Percentiles rank a stretch among this genome's conserved stretches.
Evolutionary conservation across 2,329 filamentous ascomycete species (phyloP).

Genomic region (Xylariales sp.): DNA sequence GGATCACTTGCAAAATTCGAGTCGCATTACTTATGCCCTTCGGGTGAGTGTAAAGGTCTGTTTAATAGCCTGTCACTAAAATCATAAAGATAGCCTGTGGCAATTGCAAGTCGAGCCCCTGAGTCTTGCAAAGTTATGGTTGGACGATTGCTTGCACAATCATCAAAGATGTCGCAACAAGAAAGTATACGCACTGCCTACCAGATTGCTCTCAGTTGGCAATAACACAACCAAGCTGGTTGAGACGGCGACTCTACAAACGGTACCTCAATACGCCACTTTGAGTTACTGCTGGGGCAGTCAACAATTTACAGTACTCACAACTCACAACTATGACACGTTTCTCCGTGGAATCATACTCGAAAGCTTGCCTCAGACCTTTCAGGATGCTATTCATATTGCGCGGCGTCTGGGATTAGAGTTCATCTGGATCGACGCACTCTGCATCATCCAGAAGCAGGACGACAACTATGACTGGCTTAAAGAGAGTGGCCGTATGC

Average conservation of each 20-base stretch:
- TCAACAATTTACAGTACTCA: background rate
- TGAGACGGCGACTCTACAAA: background rate
- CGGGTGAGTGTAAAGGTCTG: background rate
- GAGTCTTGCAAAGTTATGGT: background rate
- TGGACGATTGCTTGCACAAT: background rate
- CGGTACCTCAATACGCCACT: background rate
- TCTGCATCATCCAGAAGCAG: background rate
- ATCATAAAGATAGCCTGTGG: background rate
- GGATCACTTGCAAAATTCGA: background rate
- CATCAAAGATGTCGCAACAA: background rate
- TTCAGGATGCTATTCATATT: slow-evolving; percentile 2
- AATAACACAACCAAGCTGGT: background rate
- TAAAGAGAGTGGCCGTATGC: background rate
- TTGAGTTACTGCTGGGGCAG: slow-evolving; percentile 1
- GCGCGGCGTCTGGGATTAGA: background rate
- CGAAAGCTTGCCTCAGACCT: background rate
- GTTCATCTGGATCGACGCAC: slow-evolving; percentile 3
- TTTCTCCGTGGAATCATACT: background rate
- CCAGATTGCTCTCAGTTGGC: background rate
- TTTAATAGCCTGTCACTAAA: background rate
- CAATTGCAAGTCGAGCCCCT: background rate
- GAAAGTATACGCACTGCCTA: background rate
- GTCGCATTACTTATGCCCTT: background rate
- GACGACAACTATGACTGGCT: background rate
- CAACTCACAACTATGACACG: background rate